These are phyloP conservation scores for Forsythia viridissima DNA, from an alignment of 257 asterid genomes.

Conservation along the genomic window DNA sequence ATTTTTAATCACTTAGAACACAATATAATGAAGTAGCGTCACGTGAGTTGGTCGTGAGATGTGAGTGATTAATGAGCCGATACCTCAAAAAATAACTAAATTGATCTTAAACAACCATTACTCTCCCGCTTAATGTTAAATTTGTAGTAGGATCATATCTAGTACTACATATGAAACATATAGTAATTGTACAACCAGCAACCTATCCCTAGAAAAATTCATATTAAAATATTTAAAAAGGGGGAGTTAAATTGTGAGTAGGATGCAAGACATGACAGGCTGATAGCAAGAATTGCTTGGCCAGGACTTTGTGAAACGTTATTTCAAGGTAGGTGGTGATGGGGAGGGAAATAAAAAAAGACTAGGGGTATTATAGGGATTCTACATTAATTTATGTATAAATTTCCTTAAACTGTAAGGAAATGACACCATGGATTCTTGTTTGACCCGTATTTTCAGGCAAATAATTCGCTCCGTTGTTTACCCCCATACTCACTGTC, in stretches of 20 bases:
- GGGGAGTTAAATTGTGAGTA: neutral
- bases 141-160: neutral
- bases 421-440: constrained; percentile 52
- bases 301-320: constrained; percentile 35
- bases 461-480: constrained; percentile 43
- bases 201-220: neutral
- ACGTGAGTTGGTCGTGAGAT: neutral
- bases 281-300: constrained; percentile 38
- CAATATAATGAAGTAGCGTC: neutral
- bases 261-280: constrained; percentile 20
- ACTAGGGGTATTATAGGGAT: constrained; percentile 28
- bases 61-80: neutral
- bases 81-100: neutral
- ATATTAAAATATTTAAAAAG: neutral
- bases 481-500: neutral
- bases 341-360: constrained; percentile 31
- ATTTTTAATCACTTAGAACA: too few relatives aligned
- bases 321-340: constrained; percentile 65
- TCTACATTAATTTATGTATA: constrained; percentile 27
- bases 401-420: constrained; percentile 55
- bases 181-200: neutral
- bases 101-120: neutral
- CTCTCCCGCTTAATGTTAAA: neutral
- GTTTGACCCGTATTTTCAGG: constrained; percentile 71
- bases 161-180: too few relatives aligned